phyloP scores from a whole-genome alignment of 2,329 filamentous ascomycete species.

The Aspergillus neoniger region DNA sequence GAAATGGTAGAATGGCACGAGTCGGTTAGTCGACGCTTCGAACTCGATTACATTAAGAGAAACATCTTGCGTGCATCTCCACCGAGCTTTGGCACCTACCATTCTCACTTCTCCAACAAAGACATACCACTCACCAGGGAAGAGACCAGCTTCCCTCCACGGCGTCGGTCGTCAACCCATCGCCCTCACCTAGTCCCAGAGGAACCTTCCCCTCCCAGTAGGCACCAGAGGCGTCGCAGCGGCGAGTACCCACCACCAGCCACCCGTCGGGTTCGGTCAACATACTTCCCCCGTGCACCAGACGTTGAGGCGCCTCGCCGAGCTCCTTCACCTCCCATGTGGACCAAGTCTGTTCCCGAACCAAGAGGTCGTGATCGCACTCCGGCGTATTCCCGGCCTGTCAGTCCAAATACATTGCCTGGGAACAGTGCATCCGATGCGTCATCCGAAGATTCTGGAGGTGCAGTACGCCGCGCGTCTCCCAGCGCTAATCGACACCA shows the following conservation, averaged over 20 bases:
- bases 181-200: conserved; percentile 23
- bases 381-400: conserved; percentile 18
- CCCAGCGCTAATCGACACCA: conserved; percentile 18
- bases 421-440: conserved; percentile 29
- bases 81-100: conserved; percentile 30
- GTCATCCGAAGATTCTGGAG: conserved; percentile 32
- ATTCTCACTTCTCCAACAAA: conserved; percentile 36
- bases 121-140: conserved; percentile 24
- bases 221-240: conserved; percentile 27
- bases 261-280: conserved; percentile 24
- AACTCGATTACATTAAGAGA: conserved; percentile 58
- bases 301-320: conserved; percentile 26
- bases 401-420: conserved; percentile 24
- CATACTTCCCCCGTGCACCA: conserved; percentile 21
- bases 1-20: conserved; percentile 89
- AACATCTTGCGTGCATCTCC: conserved; percentile 38
- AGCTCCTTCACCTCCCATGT: conserved; percentile 30
- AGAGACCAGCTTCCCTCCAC: conserved; percentile 25
- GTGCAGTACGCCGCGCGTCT: conserved; percentile 13
- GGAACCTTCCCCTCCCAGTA: conserved; percentile 22
- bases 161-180: conserved; percentile 19
- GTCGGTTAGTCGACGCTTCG: conserved; percentile 69
- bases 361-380: conserved; percentile 27
- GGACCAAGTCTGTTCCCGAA: conserved; percentile 22
- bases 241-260: conserved; percentile 23